These are phyloP conservation scores for Tinospora cordifolia DNA, from an alignment of 164 flowering plant genomes.

Conservation along the genomic window DNA sequence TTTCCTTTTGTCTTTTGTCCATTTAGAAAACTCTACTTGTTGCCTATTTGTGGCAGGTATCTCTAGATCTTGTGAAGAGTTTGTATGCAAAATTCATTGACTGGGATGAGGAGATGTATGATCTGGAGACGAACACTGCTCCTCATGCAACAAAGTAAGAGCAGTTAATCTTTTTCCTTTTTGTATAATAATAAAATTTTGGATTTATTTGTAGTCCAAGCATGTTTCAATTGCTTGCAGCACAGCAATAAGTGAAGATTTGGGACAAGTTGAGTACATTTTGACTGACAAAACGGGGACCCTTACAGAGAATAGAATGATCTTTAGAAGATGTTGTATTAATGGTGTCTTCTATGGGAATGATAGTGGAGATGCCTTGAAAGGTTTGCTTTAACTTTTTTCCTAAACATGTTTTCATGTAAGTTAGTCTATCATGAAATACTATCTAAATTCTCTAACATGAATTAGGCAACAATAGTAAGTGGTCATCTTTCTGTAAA, in stretches of 20 bases:
- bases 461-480: background rate
- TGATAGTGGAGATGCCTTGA: conserved; percentile 85
- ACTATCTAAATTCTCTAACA: background rate
- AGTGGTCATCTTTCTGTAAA: background rate
- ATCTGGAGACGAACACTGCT: conserved; percentile 62
- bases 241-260: conserved; percentile 98
- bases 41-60: conserved; percentile 50
- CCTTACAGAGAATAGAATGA: conserved; percentile 90
- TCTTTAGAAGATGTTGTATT: conserved; percentile 88
- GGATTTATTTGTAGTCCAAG: conserved; percentile 15
- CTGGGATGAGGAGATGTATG: conserved; percentile 92
- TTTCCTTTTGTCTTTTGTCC: no score
- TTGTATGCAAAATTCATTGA: conserved; percentile 96
- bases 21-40: background rate
- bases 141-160: conserved; percentile 92
- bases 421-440: background rate
- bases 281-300: conserved; percentile 99
- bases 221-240: conserved; percentile 50
- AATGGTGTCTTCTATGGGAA: conserved; percentile 73
- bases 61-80: conserved; percentile 93
- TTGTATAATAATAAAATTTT: conserved; percentile 7
- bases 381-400: conserved; percentile 44
- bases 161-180: conserved; percentile 4
- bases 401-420: background rate
- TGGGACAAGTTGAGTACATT: conserved; percentile 98